These are phyloP conservation scores for Talaromyces verruculosus DNA, from an alignment of 2,329 filamentous ascomycete genomes.

Conservation along the genomic window DNA sequence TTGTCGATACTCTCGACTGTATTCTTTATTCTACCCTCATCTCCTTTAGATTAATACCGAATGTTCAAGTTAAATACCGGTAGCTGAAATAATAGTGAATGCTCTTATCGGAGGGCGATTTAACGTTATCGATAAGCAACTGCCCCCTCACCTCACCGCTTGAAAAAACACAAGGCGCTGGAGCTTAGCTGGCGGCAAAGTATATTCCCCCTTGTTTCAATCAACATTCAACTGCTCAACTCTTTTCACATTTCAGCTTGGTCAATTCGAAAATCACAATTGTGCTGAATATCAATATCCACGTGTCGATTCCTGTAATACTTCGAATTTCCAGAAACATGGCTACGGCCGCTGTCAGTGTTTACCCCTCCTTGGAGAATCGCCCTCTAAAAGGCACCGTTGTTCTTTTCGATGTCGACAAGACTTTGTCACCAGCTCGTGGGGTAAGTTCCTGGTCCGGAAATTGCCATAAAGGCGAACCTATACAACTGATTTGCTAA, in stretches of 20 bases:
- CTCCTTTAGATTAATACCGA: background rate
- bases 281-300: background rate
- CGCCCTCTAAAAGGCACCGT: slow-evolving; percentile 91
- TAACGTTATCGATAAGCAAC: slow-evolving; percentile 33
- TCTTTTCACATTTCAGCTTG: background rate
- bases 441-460: slow-evolving; percentile 54
- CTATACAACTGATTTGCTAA: background rate
- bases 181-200: background rate
- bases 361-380: slow-evolving; percentile 73
- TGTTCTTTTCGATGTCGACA: slow-evolving; percentile 94
- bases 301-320: background rate
- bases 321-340: slow-evolving; percentile 22
- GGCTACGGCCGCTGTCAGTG: slow-evolving; percentile 33
- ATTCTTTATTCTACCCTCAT: too few species aligned
- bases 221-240: background rate
- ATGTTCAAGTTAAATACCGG: background rate
- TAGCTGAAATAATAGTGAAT: background rate
- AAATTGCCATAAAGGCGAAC: background rate
- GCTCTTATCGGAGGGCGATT: slow-evolving; percentile 2
- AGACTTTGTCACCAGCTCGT: slow-evolving; percentile 81
- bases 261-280: background rate
- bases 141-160: slow-evolving; percentile 11
- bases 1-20: background rate
- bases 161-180: slow-evolving; percentile 4
- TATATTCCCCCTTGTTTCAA: slow-evolving; percentile 21